These are phyloP conservation scores for Parietichytrium sp. DNA, from an alignment of 108 stramenopile genomes.

Conservation along the genomic window DNA sequence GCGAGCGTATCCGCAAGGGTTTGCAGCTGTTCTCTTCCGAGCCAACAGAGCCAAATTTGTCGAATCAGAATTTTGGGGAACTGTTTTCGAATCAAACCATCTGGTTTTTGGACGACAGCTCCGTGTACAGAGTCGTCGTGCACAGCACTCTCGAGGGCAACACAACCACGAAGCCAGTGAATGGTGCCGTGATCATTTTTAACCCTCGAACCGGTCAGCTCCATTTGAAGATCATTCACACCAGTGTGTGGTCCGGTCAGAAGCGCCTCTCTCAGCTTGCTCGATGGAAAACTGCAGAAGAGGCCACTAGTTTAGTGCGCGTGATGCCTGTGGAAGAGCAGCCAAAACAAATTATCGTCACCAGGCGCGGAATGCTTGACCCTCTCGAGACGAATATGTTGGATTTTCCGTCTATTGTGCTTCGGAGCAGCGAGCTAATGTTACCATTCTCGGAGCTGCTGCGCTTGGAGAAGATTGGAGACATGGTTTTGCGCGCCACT, in stretches of 20 bases:
- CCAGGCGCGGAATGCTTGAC: slow-evolving; percentile 96
- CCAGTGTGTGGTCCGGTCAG: slow-evolving; percentile 98
- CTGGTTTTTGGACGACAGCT: slow-evolving; percentile 99
- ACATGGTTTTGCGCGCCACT: slow-evolving; percentile 91
- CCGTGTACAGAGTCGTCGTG: slow-evolving; percentile 97
- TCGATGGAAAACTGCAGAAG: slow-evolving; percentile 99
- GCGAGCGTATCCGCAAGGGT: slow-evolving; percentile 98
- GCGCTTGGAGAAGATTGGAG: slow-evolving; percentile 98
- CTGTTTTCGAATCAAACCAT: slow-evolving; percentile 96
- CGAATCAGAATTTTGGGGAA: slow-evolving; percentile 97
- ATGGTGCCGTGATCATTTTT: slow-evolving; percentile 99
- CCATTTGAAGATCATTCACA: slow-evolving; percentile 98
- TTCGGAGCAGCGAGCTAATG: slow-evolving; percentile 96
- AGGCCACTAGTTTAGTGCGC: slow-evolving; percentile 95
- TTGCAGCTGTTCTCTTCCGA: slow-evolving; percentile 97
- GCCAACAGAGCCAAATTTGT: slow-evolving; percentile 97
- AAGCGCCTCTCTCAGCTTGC: slow-evolving; percentile 97
- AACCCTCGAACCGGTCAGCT: slow-evolving; percentile 97
- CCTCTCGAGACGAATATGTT: slow-evolving; percentile 96
- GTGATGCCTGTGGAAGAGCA: slow-evolving; percentile 97
- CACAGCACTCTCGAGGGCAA: slow-evolving; percentile 99
- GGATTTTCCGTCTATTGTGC: slow-evolving; percentile 97
- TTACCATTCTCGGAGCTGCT: slow-evolving; percentile 97
- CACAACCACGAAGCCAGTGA: slow-evolving; percentile 97
- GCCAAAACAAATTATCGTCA: slow-evolving; percentile 99